Evolutionary conservation across 352 stramenopile species (phyloP), one percentile per base, ranked within the genome.

Genomic region (Globisporangium acanthophoron): DNA sequence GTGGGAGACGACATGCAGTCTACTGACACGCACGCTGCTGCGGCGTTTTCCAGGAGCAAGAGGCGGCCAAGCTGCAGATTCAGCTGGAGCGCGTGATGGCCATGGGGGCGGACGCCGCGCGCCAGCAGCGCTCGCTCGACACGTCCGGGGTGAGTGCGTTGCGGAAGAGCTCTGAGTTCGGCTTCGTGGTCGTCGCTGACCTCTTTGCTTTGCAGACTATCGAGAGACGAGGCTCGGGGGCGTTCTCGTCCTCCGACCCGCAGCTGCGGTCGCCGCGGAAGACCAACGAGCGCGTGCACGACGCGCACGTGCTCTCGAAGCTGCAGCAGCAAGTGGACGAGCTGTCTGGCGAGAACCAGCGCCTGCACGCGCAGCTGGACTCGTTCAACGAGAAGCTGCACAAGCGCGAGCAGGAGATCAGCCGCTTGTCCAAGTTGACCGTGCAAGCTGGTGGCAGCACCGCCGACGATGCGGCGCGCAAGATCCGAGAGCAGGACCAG

Each of bases 381-480:
- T 39, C 69, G 11, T 73, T 91, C n/a, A 56, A 66, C 37, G 71
- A 79, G 7, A 87, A 87, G 37, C 46, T 94, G 9, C 52, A 64
- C 9, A 73, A 85, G 54, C 82, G 80, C 7, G 85, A 94, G 56
- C 54, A 78, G 21, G 85, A 94, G 62, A 94, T 92, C 37, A 62
- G 65, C 33, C 73, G 80, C 18, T 64, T 92, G 9, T 73, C 74
- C 6, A 86, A 85, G 57, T 45, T 88, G 3, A 72, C 69, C 2
- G 65, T 76, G 11, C 56, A 73, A 27, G 67, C 52, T n/a, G 59
- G 69, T 12, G 65, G 67, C 31, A 66, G 67, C 24, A 50, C 65
- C 12, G 54, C 21, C 21, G 21, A 71, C 18, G 65, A 61, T 8
- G 70, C 54, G n/a, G 46, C 59, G 2, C 67, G 44, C 21, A 80